Base-by-base conservation (phyloP, 129 eudicot species). In the Glebionis coronaria region DNA sequence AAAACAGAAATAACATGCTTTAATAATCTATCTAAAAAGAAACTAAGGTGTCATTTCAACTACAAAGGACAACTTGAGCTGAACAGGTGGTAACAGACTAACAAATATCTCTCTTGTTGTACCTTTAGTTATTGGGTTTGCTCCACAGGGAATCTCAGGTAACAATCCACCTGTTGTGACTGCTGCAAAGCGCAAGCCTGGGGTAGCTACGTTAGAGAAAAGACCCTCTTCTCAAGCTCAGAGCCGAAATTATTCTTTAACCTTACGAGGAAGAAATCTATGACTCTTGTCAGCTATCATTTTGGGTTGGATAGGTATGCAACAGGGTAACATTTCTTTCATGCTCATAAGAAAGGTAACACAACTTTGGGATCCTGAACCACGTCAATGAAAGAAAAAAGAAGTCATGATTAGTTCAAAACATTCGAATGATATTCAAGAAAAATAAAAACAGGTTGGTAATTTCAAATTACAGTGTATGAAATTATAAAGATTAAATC, bases 241-340 rank as follows among this genome's bases (percentile, higher is more conserved):
- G n/a, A n/a, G n/a, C n/a, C n/a, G n/a, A n/a, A n/a, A 79, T 84
- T 97, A 93, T 93, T 93, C 65, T 89, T 93, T 72, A 86, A 86
- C 69, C 81, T 76, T 13, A 69, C 88, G 86, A 80, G 98, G 82
- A 93, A 86, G 83, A 88, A 93, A 73, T 84, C 95, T 45, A 51
- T 80, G 83, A 20, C 74, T 45, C 19, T 68, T 7, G 72, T 12
- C 13, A 44, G n/a, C n/a, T n/a, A n/a, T n/a, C n/a, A n/a, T n/a
- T n/a, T n/a, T n/a, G n/a, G n/a, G n/a, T n/a, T n/a, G n/a, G n/a
- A n/a, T n/a, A n/a, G n/a, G n/a, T n/a, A n/a, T n/a, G n/a, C n/a
- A n/a, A n/a, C n/a, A n/a, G n/a, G n/a, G n/a, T n/a, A n/a, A n/a
- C n/a, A n/a, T n/a, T n/a, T n/a, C n/a, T n/a, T n/a, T n/a, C n/a